Percentiles rank a stretch among this genome's conserved stretches.
phyloP scores from a whole-genome alignment of 139 green algal genomes.

The Gonium pectorale region DNA sequence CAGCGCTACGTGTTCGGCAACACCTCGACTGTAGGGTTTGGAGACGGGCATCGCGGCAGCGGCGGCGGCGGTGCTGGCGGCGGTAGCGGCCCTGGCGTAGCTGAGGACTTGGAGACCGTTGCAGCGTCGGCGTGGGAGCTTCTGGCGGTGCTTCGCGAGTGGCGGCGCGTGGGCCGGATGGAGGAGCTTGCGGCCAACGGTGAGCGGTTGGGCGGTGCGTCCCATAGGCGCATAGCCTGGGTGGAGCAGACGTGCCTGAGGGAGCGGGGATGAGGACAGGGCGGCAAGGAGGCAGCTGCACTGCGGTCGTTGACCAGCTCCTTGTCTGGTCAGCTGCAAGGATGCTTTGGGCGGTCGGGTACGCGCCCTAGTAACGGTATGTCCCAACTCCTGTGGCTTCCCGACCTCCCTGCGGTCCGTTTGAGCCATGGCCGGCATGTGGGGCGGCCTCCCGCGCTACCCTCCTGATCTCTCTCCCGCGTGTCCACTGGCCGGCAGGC shows the following conservation, averaged over 20 bases:
- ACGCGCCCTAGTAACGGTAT: too few relatives aligned
- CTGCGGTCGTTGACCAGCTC: too few relatives aligned
- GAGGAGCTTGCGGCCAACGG: constrained; percentile 3
- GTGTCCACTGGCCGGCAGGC: neutral
- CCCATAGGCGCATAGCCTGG: too few relatives aligned
- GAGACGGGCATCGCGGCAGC: neutral
- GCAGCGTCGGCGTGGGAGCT: constrained; percentile 7
- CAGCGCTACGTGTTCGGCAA: constrained; percentile 27
- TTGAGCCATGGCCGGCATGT: neutral
- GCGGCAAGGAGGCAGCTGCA: too few relatives aligned
- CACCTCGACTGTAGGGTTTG: neutral
- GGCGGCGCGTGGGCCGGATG: neutral
- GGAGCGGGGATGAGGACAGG: too few relatives aligned
- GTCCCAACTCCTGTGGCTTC: too few relatives aligned
- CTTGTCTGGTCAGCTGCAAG: too few relatives aligned
- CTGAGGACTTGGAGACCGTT: neutral
- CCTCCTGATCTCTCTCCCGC: too few relatives aligned
- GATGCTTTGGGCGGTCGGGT: too few relatives aligned
- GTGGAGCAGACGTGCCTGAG: too few relatives aligned
- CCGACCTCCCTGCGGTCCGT: too few relatives aligned
- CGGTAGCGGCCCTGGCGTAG: neutral
- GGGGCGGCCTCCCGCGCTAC: too few relatives aligned
- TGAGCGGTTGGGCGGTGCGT: neutral
- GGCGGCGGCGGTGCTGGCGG: neutral
- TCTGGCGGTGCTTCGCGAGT: neutral